Evolutionary conservation across 805 yeast genomes (phyloP).

Genomic region (Schizosaccharomyces cryophilus): DNA sequence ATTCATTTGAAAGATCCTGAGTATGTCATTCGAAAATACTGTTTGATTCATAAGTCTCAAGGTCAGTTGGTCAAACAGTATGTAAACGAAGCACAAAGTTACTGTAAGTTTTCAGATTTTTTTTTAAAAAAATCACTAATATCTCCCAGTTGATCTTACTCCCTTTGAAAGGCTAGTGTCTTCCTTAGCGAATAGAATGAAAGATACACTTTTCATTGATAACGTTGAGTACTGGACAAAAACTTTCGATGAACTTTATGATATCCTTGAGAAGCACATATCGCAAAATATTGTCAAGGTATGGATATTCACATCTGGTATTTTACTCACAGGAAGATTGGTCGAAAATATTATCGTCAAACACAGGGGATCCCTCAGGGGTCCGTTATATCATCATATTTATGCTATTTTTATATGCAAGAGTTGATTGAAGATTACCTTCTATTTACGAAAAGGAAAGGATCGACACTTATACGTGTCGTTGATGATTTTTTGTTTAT

Average conservation of each 20-base stretch:
- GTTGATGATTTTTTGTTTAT: constrained; percentile 75
- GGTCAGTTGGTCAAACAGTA: neutral
- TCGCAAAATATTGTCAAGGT: constrained; percentile 18
- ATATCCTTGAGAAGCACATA: constrained; percentile 28
- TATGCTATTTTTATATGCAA: constrained; percentile 55
- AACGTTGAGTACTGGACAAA: constrained; percentile 17
- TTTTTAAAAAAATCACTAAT: neutral
- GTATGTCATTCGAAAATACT: constrained; percentile 6
- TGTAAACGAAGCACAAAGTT: neutral
- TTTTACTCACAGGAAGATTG: neutral
- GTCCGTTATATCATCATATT: constrained; percentile 41
- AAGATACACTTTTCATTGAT: constrained; percentile 7
- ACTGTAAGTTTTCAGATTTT: neutral
- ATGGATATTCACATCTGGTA: neutral
- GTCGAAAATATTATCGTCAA: constrained; percentile 22
- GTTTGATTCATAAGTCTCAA: neutral
- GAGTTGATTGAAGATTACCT: constrained; percentile 21
- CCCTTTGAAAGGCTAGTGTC: constrained; percentile 2
- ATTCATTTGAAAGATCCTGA: constrained; percentile 5
- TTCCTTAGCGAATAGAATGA: neutral
- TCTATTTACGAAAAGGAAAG: constrained; percentile 9
- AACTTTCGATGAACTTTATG: constrained; percentile 22
- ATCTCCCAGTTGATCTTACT: neutral
- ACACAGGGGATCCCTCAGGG: constrained; percentile 68
- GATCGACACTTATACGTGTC: constrained; percentile 28